Evolutionary conservation across 768 basidiomycete species (phyloP).

Genomic region (Cystofilobasidium bisporidii): DNA sequence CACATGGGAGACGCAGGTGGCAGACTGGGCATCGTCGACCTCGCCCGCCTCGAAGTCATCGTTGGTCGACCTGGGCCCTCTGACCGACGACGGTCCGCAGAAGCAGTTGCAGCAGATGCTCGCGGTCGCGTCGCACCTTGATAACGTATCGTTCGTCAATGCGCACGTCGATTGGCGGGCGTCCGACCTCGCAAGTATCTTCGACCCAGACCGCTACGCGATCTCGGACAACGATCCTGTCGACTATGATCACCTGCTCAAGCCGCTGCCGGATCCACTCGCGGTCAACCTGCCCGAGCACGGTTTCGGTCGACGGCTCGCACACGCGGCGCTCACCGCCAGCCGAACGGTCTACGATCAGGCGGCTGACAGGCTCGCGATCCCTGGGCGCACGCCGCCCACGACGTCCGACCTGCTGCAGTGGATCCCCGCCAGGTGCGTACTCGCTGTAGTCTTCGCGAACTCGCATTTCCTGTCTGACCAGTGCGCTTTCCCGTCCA

Average conservation of each 20-base stretch:
- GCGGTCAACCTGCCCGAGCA: slow-evolving; percentile 33
- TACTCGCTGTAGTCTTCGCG: background rate
- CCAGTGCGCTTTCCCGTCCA: slow-evolving; percentile 4
- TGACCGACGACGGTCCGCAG: background rate
- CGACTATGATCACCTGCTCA: slow-evolving; percentile 42
- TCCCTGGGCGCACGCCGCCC: slow-evolving; percentile 24
- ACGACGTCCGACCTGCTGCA: background rate
- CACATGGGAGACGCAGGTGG: slow-evolving; percentile 5
- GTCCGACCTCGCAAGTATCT: slow-evolving; percentile 41
- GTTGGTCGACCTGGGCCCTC: too few species aligned
- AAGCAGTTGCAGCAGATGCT: background rate
- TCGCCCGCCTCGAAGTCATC: background rate
- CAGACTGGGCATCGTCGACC: slow-evolving; percentile 21
- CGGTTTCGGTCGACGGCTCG: slow-evolving; percentile 30
- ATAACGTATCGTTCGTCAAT: slow-evolving; percentile 49
- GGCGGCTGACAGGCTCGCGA: background rate
- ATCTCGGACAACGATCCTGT: slow-evolving; percentile 35
- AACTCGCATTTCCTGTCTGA: background rate
- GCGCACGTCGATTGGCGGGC: slow-evolving; percentile 45
- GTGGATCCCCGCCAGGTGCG: background rate
- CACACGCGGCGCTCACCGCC: slow-evolving; percentile 24
- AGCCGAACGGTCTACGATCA: slow-evolving; percentile 17
- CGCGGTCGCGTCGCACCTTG: slow-evolving; percentile 23
- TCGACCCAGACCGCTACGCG: slow-evolving; percentile 39
- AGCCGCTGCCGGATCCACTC: slow-evolving; percentile 20